Evolutionary conservation across 352 stramenopile species (phyloP), one percentile per base, ranked within the genome.

Genomic region (Globisporangium nunn): DNA sequence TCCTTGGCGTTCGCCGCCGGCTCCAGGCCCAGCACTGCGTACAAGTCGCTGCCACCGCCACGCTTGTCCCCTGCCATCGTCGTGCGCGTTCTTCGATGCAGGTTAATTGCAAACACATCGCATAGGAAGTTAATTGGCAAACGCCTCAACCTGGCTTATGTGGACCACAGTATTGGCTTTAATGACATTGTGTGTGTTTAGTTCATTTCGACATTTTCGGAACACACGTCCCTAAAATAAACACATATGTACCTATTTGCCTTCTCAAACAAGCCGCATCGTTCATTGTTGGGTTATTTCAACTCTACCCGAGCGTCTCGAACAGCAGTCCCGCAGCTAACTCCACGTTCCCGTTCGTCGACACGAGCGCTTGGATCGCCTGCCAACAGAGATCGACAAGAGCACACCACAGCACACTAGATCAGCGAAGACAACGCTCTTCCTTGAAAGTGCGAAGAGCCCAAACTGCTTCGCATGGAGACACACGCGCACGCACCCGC

Each of bases 281-380:
- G 31, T 37, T 37, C 31, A 37, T 37, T 37, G 31, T 7, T 37
- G 31, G 31, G 6, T 37, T 37, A 7, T 7, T 37, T 37, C 4
- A 56, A 12, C 11, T 28, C 55, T 81, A 82, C 15, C 54, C 54
- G 55, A 85, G 62, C 29, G 64, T 84, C 61, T 92, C 84, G 52
- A 94, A 94, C 35, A 94, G 62, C 57, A 94, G 65, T 3, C 78
- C 84, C 0, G 84, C 84, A n/a, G 84, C 84, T 47, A 94, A 68
- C 49, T 94, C 82, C 8, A 91, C 81, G 37, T 94, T 87, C 18
- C 81, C 81, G 37, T 87, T 85, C 48, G 80, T 88, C 54, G 80
- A 85, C 39, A 68, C 68, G 6, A 94, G 70, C 6, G 80, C 84
- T 55, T 84, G 69, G 10, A 71, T 58, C 17, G 77, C 83, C 81